Evolutionary conservation across 768 basidiomycete genomes (phyloP).

Genomic region (Collybiopsis confluens): DNA sequence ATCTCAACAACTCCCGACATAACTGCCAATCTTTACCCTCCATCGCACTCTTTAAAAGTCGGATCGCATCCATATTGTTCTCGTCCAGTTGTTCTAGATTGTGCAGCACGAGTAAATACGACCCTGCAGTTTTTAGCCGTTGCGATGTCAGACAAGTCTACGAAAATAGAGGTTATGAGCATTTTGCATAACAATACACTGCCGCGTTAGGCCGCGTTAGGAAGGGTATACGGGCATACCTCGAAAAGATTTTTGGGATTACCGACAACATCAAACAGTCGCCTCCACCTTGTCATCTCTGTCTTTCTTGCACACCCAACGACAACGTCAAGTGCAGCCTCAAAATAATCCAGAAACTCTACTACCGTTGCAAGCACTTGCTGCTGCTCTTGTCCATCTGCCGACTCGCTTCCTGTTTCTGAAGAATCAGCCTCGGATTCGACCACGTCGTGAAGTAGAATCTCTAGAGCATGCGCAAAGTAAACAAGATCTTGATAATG

Average conservation of each 20-base stretch:
- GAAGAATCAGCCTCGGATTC: conserved; percentile 65
- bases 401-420: conserved; percentile 18
- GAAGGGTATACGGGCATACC: too few species aligned
- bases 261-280: conserved; percentile 86
- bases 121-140: conserved; percentile 82
- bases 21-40: conserved; percentile 83
- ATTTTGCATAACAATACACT: too few species aligned
- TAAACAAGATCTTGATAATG: conserved; percentile 87
- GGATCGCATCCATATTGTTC: conserved; percentile 71
- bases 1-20: conserved; percentile 87
- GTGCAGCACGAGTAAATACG: conserved; percentile 90
- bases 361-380: conserved; percentile 61
- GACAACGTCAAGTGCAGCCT: conserved; percentile 86
- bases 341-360: conserved; percentile 94
- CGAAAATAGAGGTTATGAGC: not conserved
- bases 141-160: conserved; percentile 73
- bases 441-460: conserved; percentile 88
- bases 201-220: too few species aligned
- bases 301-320: conserved; percentile 96
- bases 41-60: conserved; percentile 74
- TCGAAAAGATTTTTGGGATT: conserved; percentile 90
- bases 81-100: conserved; percentile 89
- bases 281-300: conserved; percentile 86
- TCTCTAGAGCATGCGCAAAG: conserved; percentile 91
- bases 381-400: conserved; percentile 18